Evolutionary conservation across 768 basidiomycete genomes (phyloP).

Genomic region (Leccinum disarticulatum): DNA sequence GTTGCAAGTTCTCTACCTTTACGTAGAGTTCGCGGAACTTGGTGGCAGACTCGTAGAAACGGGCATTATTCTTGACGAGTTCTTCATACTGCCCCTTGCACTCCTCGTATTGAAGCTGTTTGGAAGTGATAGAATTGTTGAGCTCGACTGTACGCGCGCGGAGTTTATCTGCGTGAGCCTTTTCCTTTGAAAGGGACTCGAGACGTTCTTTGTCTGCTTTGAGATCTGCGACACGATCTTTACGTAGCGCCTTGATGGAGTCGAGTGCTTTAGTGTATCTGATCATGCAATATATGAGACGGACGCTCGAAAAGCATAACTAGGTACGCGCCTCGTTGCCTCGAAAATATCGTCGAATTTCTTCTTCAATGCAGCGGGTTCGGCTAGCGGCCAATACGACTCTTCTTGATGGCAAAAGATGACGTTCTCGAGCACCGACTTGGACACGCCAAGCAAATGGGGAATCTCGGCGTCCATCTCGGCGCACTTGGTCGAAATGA

Average conservation of each 20-base stretch:
- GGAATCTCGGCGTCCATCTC: slow-evolving; percentile 97
- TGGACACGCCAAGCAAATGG: slow-evolving; percentile 89
- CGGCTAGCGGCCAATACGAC: slow-evolving; percentile 95
- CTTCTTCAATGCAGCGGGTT: slow-evolving; percentile 90
- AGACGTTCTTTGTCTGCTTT: slow-evolving; percentile 92
- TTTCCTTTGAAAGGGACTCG: slow-evolving; percentile 74
- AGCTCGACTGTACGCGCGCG: slow-evolving; percentile 62
- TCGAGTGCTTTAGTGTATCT: slow-evolving; percentile 98
- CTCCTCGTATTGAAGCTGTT: slow-evolving; percentile 73
- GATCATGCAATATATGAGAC: background rate
- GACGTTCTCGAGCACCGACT: slow-evolving; percentile 97
- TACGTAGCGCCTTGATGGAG: slow-evolving; percentile 84
- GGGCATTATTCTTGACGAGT: slow-evolving; percentile 65
- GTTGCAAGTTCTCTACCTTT: slow-evolving; percentile 61
- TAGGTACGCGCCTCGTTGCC: slow-evolving; percentile 73
- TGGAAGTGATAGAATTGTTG: slow-evolving; percentile 59
- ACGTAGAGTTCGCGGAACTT: slow-evolving; percentile 86
- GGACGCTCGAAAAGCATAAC: background rate
- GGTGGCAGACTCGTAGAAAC: slow-evolving; percentile 79
- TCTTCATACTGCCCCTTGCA: slow-evolving; percentile 64
- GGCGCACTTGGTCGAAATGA: slow-evolving; percentile 96
- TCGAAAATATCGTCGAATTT: slow-evolving; percentile 99
- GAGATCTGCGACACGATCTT: slow-evolving; percentile 86
- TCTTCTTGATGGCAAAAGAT: slow-evolving; percentile 99
- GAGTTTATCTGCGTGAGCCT: slow-evolving; percentile 83